Evolutionary conservation across 2,329 filamentous ascomycete genomes (phyloP).

Genomic region (Rhytidhysteron rufulum): DNA sequence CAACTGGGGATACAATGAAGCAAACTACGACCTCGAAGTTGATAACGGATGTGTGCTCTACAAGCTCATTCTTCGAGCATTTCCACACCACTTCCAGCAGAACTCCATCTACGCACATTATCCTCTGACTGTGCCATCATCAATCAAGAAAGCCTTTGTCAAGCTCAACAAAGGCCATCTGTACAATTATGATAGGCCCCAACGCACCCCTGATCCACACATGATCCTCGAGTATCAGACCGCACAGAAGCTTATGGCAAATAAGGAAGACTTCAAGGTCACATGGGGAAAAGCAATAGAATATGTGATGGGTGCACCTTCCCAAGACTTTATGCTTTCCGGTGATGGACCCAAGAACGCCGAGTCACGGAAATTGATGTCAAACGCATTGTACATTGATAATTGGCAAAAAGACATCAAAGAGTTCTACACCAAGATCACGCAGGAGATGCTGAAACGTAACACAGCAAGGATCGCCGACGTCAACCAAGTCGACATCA

Average conservation of each 20-base stretch:
- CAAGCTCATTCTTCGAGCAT: conserved; percentile 75
- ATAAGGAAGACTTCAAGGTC: conserved; percentile 59
- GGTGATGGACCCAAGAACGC: conserved; percentile 31
- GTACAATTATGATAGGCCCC: conserved; percentile 67
- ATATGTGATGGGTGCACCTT: conserved; percentile 58
- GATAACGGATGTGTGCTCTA: conserved; percentile 83
- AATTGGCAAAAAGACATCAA: conserved; percentile 63
- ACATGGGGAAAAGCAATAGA: conserved; percentile 62
- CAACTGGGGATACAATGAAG: conserved; percentile 79
- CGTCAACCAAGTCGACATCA: conserved; percentile 66
- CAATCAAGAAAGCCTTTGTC: conserved; percentile 68
- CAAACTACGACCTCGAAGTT: conserved; percentile 66
- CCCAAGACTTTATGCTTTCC: conserved; percentile 54
- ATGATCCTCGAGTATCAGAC: conserved; percentile 60
- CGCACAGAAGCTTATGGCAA: conserved; percentile 59
- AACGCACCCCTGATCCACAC: conserved; percentile 43
- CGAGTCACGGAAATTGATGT: conserved; percentile 32
- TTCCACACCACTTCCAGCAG: conserved; percentile 72
- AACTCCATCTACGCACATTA: conserved; percentile 83
- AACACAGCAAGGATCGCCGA: conserved; percentile 63
- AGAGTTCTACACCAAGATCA: conserved; percentile 63
- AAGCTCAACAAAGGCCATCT: conserved; percentile 62
- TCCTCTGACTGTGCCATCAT: conserved; percentile 65
- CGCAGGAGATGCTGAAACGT: conserved; percentile 57
- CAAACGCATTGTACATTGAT: conserved; percentile 56